These are phyloP conservation scores for Penicillium sp. DNA, from an alignment of 2,329 filamentous ascomycete species.

Conservation along the genomic window DNA sequence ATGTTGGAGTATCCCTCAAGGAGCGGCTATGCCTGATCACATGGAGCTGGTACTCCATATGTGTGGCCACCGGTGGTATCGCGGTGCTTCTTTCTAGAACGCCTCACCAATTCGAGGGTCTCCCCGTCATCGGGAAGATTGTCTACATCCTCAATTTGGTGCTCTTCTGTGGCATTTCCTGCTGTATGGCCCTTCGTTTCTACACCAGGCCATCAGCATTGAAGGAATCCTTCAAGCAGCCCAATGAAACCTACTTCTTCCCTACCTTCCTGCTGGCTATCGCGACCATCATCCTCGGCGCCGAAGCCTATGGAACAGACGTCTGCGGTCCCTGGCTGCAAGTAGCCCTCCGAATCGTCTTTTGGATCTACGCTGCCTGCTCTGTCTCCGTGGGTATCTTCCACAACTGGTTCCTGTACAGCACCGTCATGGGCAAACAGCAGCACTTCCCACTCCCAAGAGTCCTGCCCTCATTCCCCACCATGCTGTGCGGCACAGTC, in stretches of 20 bases:
- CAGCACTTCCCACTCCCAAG: not conserved
- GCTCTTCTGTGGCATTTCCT: constrained; percentile 59
- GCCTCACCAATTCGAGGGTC: constrained; percentile 63
- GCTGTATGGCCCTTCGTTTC: constrained; percentile 20
- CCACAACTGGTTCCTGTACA: constrained; percentile 2
- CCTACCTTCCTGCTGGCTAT: constrained; percentile 65
- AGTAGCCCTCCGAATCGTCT: constrained; percentile 60
- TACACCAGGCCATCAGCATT: constrained; percentile 55
- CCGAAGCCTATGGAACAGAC: constrained; percentile 63
- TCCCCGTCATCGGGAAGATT: constrained; percentile 62
- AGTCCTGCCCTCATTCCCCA: constrained; percentile 12
- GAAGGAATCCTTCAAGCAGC: constrained; percentile 57
- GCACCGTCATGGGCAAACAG: not conserved
- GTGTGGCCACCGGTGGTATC: constrained; percentile 73
- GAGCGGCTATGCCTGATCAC: constrained; percentile 51
- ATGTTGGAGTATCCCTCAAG: constrained; percentile 2
- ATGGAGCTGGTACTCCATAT: constrained; percentile 70
- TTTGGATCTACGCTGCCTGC: constrained; percentile 67
- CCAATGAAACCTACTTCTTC: constrained; percentile 67
- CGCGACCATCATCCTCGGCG: constrained; percentile 65
- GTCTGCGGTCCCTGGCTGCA: constrained; percentile 57
- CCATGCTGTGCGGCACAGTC: constrained; percentile 43
- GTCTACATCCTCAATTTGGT: constrained; percentile 67
- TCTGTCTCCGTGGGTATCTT: constrained; percentile 10
- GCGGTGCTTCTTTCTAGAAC: constrained; percentile 59